A percentile compares a stretch with the other conserved stretches of the same genome.
Conservation (phyloP, 345 rosid species). For the Linum lewisii region DNA sequence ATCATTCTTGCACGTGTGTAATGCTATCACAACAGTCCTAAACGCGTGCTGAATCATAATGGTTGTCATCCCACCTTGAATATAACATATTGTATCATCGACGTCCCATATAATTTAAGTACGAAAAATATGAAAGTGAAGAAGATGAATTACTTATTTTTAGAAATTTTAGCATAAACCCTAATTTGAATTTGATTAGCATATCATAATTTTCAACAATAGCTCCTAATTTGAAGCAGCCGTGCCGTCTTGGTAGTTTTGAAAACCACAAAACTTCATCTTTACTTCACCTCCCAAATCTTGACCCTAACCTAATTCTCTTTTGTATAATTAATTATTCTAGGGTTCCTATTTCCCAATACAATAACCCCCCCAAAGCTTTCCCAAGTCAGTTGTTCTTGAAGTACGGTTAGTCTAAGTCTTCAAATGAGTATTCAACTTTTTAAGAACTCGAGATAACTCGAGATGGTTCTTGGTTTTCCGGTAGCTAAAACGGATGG, state of each 20-base stretch:
- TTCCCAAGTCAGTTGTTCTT: too few species aligned
- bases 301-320: not conserved
- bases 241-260: constrained; percentile 64
- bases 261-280: constrained; percentile 24
- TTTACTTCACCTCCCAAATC: constrained; percentile 33
- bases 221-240: constrained; percentile 33
- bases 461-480: constrained; percentile 13
- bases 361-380: not conserved
- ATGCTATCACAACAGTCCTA: too few species aligned
- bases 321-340: not conserved
- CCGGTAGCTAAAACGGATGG: not conserved
- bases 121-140: too few species aligned
- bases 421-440: constrained; percentile 19
- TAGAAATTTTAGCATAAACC: too few species aligned
- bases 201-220: too few species aligned
- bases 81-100: too few species aligned
- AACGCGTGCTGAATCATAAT: too few species aligned
- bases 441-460: constrained; percentile 24
- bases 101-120: too few species aligned
- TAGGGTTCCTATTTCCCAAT: constrained; percentile 4
- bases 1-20: too few species aligned
- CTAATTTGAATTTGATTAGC: too few species aligned
- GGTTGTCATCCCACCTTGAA: too few species aligned
- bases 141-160: too few species aligned
- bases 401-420: constrained; percentile 5